A percentile compares a stretch with the other conserved stretches of the same genome.
These are phyloP conservation scores for Hypoxylon sp. DNA, from an alignment of 2,329 filamentous ascomycete genomes.

Conservation along the genomic window DNA sequence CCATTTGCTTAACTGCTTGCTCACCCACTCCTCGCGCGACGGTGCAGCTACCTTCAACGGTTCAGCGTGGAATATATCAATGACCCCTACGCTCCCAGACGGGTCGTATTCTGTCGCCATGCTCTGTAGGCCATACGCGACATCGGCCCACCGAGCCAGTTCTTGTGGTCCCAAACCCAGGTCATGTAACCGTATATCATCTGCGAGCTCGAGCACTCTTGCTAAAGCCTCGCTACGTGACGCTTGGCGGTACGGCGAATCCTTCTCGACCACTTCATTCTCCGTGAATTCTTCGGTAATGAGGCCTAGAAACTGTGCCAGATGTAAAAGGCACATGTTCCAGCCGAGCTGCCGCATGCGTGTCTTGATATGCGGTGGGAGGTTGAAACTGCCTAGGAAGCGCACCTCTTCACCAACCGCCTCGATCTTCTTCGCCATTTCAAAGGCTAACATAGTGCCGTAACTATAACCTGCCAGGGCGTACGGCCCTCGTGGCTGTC, in stretches of 20 bases:
- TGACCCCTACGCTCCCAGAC: constrained; percentile 52
- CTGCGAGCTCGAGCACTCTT: constrained; percentile 46
- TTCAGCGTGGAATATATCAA: constrained; percentile 61
- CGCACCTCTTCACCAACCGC: constrained; percentile 55
- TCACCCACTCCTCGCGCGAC: constrained; percentile 53
- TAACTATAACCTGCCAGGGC: constrained; percentile 67
- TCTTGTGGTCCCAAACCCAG: constrained; percentile 51
- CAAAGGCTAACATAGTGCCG: constrained; percentile 66
- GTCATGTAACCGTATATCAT: constrained; percentile 51
- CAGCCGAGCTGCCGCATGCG: constrained; percentile 60
- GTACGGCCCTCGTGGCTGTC: constrained; percentile 66
- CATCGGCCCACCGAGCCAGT: constrained; percentile 55
- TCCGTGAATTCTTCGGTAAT: constrained; percentile 52
- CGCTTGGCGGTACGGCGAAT: constrained; percentile 52
- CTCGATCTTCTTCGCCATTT: constrained; percentile 63
- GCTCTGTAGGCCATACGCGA: constrained; percentile 57
- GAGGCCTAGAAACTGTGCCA: constrained; percentile 59
- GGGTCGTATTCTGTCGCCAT: constrained; percentile 62
- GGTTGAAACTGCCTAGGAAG: constrained; percentile 63
- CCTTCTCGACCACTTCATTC: constrained; percentile 24
- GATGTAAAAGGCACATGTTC: constrained; percentile 57
- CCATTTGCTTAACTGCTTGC: constrained; percentile 55
- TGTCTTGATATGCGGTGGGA: constrained; percentile 64
- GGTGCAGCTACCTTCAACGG: constrained; percentile 53
- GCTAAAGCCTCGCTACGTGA: constrained; percentile 43